Percentiles rank a stretch among this genome's conserved stretches.
Evolutionary conservation across 2,329 filamentous ascomycete species (phyloP).

Genomic region (Ophioceras dolichostomum): DNA sequence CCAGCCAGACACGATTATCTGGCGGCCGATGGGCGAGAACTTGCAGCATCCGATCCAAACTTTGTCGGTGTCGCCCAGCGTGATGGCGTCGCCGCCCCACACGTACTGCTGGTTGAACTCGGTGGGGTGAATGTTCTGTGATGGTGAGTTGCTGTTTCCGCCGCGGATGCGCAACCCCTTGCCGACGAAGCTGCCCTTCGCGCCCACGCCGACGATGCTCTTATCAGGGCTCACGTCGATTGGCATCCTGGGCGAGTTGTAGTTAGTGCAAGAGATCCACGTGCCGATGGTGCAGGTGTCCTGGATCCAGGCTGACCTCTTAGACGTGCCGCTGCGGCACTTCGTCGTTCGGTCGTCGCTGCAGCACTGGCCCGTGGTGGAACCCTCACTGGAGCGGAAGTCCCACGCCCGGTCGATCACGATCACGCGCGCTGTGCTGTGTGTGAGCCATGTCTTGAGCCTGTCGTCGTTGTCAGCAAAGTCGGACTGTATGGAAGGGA

Average conservation of each 20-base stretch:
- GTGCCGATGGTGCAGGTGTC: background rate
- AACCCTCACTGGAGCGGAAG: background rate
- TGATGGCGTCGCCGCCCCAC: slow-evolving; percentile 48
- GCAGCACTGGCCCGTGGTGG: background rate
- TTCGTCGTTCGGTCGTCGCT: background rate
- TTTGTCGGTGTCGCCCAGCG: slow-evolving; percentile 30
- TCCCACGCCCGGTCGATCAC: background rate
- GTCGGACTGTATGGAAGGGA: no score
- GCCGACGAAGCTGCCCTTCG: slow-evolving; percentile 41
- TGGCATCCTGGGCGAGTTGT: background rate
- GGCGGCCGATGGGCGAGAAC: background rate
- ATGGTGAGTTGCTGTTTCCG: slow-evolving; percentile 42
- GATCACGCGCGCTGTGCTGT: background rate
- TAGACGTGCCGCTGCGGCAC: background rate
- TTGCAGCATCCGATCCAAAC: slow-evolving; percentile 42
- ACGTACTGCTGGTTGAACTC: slow-evolving; percentile 44
- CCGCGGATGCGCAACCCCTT: slow-evolving; percentile 39
- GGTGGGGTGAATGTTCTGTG: slow-evolving; percentile 45
- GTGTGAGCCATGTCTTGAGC: background rate
- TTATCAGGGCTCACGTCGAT: slow-evolving; percentile 28
- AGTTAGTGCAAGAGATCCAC: background rate
- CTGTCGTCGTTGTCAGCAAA: no score
- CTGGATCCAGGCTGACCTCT: background rate
- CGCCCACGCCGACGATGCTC: slow-evolving; percentile 39
- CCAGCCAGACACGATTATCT: background rate